These are phyloP conservation scores for Sapria himalayana DNA, from an alignment of 345 rosid species.

Conservation along the genomic window DNA sequence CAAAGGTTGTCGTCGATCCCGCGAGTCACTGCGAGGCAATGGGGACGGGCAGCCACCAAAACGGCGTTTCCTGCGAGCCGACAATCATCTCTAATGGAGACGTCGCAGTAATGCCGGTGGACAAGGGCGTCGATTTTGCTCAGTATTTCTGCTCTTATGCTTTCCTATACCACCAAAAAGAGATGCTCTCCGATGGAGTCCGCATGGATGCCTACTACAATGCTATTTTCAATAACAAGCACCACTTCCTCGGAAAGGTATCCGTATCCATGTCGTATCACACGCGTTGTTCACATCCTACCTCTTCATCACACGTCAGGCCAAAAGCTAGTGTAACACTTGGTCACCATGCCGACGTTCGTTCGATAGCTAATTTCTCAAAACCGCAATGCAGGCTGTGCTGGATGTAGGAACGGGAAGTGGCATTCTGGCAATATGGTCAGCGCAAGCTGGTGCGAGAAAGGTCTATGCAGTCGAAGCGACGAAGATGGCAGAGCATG, in stretches of 20 bases:
- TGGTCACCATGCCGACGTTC: too few species aligned
- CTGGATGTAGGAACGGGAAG: constrained; percentile 97
- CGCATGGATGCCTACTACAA: constrained; percentile 93
- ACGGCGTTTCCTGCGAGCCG: constrained; percentile 19
- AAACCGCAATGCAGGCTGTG: constrained; percentile 33
- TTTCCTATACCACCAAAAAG: constrained; percentile 87
- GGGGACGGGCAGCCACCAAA: constrained; percentile 31
- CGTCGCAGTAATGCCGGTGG: constrained; percentile 20
- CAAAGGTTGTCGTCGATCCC: too few species aligned
- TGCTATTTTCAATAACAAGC: constrained; percentile 54
- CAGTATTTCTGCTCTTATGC: constrained; percentile 80
- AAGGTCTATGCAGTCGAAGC: constrained; percentile 98
- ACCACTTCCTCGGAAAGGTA: constrained; percentile 77
- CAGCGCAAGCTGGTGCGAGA: constrained; percentile 96
- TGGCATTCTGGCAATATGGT: constrained; percentile 98
- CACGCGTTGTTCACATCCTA: too few species aligned
- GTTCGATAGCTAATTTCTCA: constrained; percentile 12
- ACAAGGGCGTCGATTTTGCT: constrained; percentile 79
- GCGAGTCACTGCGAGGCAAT: too few species aligned
- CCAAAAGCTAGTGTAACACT: too few species aligned
- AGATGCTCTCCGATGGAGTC: constrained; percentile 91
- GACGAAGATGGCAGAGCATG: constrained; percentile 87
- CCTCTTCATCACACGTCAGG: too few species aligned
- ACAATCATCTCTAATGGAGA: constrained; percentile 16
- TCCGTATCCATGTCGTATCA: too few species aligned